Evolutionary conservation across 768 basidiomycete species (phyloP), one percentile per base, ranked within the genome.

Genomic region (Neoboletus magnificus): DNA sequence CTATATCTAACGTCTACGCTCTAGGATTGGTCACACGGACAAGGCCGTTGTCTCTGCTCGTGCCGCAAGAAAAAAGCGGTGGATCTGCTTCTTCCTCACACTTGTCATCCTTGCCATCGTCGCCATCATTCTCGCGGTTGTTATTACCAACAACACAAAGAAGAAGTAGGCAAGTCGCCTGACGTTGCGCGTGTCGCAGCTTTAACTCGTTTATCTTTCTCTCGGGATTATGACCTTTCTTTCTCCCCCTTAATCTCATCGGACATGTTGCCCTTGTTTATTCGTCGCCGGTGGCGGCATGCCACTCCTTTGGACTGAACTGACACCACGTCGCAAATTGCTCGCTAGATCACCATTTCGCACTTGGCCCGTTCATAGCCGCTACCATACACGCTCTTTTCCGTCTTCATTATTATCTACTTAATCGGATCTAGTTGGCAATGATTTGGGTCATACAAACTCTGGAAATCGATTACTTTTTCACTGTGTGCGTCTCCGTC

Each of bases 41-140:
- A 90, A 89, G 66, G 96, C 95, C 8, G 89, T 98, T 50, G 77
- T 74, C 36, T 92, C 89, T 36, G 96, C 96, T 22, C 82, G 89
- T 30, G 82, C 87, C 32, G 96, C 96, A 22, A 86, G 96, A 57
- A 92, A 87, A 74, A 98, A 96, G 82, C 86, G 94, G 65, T 97
- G 94, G 93, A 95, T 96, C 70, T 98, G 95, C 76, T 96, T 96
- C 79, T 68, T 84, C 73, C 83, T 93, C 57, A 67, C 73, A 53
- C 65, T 94, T 53, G 66, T 91, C 55, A 65, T 93, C 51, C 76
- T 87, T 55, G 81, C 86, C 59, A 81, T 91, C 46, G 76, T 84
- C 43, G 86, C 81, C 43, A 77, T 89, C 49, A 76, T 91, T 30
- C 75, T 82, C 27, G 85, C 80, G 6, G 77, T 85, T 32, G 79